A percentile compares a stretch with the other conserved stretches of the same genome.
phyloP scores from a whole-genome alignment of 257 asterid genomes.

The Paraleonurus japonicus region DNA sequence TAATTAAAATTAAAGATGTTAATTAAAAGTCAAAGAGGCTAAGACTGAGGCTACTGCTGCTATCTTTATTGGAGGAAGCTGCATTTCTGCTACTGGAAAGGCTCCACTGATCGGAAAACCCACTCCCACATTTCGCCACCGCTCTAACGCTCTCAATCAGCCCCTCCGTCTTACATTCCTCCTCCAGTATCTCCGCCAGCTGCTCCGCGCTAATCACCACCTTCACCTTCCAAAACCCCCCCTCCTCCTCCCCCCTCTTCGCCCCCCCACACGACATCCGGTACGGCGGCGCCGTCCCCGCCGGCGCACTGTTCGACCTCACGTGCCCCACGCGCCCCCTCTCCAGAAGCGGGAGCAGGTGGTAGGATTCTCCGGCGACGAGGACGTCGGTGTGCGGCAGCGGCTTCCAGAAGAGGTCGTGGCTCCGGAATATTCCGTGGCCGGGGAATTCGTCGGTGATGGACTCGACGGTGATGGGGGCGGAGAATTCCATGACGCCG shows the following conservation, averaged over 20 bases:
- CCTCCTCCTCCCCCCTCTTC: constrained; percentile 30
- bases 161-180: constrained; percentile 73
- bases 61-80: constrained; percentile 41
- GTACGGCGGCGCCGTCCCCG: constrained; percentile 39
- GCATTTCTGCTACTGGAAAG: constrained; percentile 58
- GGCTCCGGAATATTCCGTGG: constrained; percentile 73
- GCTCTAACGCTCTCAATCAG: constrained; percentile 79
- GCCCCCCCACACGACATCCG: constrained; percentile 65
- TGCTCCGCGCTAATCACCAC: constrained; percentile 69
- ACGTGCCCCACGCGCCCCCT: constrained; percentile 45
- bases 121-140: constrained; percentile 74
- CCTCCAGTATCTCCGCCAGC: constrained; percentile 68
- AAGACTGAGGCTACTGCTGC: too few species aligned
- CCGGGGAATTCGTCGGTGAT: constrained; percentile 82
- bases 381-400: constrained; percentile 54
- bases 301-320: constrained; percentile 64
- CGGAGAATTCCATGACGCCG: constrained; percentile 73
- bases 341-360: constrained; percentile 55
- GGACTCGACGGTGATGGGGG: constrained; percentile 59
- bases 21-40: constrained; percentile 33
- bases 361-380: constrained; percentile 65
- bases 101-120: constrained; percentile 77
- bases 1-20: neutral
- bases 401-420: constrained; percentile 83
- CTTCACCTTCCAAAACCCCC: constrained; percentile 82